Evolutionary conservation across 148 eudicot genomes (phyloP).

Genomic region (Agrostemma githago): DNA sequence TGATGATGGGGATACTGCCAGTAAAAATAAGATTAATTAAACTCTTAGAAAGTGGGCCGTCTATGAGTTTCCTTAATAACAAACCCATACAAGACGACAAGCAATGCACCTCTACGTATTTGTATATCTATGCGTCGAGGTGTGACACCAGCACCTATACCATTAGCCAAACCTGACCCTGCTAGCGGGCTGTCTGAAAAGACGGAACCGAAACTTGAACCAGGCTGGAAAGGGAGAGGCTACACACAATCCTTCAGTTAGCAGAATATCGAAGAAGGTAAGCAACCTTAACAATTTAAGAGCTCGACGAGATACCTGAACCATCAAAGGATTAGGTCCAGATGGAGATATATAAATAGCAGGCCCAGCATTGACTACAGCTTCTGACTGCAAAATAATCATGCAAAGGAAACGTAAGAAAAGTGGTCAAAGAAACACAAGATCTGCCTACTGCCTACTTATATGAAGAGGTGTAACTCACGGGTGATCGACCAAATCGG

Average conservation of each 20-base stretch:
- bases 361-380: slow-evolving; percentile 49
- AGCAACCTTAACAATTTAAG: not conserved
- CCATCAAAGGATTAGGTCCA: slow-evolving; percentile 59
- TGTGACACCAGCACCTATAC: slow-evolving; percentile 30
- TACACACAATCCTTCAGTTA: slow-evolving; percentile 23
- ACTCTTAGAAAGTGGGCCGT: not conserved
- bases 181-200: slow-evolving; percentile 22
- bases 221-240: slow-evolving; percentile 53
- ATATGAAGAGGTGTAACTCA: slow-evolving; percentile 15
- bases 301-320: slow-evolving; percentile 35
- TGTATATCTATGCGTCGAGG: slow-evolving; percentile 49
- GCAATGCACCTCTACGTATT: slow-evolving; percentile 36
- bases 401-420: slow-evolving; percentile 4
- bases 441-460: not conserved
- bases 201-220: slow-evolving; percentile 35
- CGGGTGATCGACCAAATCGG: slow-evolving; percentile 45
- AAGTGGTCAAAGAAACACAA: not conserved
- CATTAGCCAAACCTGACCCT: slow-evolving; percentile 28
- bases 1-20: slow-evolving; percentile 22
- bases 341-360: slow-evolving; percentile 45
- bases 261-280: not conserved
- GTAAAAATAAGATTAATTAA: slow-evolving; percentile 7
- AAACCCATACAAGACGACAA: not conserved
- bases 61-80: not conserved
- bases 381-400: slow-evolving; percentile 39